Evolutionary conservation across 1,139 yeast genomes (phyloP).

Genomic region (Tardiomyces digboiensis): DNA sequence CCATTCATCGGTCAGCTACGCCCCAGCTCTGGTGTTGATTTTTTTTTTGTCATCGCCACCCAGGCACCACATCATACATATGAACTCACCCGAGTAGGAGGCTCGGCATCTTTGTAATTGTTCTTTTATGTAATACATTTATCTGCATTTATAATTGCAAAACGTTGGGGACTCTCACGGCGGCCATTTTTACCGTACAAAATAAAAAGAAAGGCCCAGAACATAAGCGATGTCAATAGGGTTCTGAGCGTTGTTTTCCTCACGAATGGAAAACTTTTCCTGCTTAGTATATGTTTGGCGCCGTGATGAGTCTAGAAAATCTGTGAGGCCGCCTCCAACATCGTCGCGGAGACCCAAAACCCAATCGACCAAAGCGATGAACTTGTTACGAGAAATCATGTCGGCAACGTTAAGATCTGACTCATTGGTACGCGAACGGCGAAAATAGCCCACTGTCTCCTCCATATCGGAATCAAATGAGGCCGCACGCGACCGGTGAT

Average conservation of each 20-base stretch:
- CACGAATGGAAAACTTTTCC: slow-evolving; percentile 13
- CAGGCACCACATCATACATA: background rate
- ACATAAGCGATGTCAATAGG: slow-evolving; percentile 15
- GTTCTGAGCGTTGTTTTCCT: slow-evolving; percentile 8
- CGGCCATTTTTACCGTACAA: too few species aligned
- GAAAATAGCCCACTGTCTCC: slow-evolving; percentile 6
- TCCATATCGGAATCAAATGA: slow-evolving; percentile 8
- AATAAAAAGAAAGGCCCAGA: slow-evolving; percentile 10
- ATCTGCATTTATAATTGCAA: background rate
- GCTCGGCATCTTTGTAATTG: background rate
- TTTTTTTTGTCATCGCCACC: background rate
- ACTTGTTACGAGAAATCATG: slow-evolving; percentile 9
- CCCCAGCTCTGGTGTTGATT: background rate
- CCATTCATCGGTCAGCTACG: background rate
- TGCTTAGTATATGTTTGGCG: slow-evolving; percentile 8
- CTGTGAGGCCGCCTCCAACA: slow-evolving; percentile 4
- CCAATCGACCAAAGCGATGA: slow-evolving; percentile 20
- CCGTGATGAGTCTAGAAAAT: slow-evolving; percentile 7
- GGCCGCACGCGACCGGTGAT: slow-evolving; percentile 2
- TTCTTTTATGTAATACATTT: background rate
- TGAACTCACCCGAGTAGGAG: background rate
- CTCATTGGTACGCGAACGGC: slow-evolving; percentile 3
- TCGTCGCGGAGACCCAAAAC: slow-evolving; percentile 16
- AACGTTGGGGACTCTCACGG: too few species aligned
- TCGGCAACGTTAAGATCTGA: slow-evolving; percentile 9